Percentiles rank a stretch among this genome's conserved stretches.
Evolutionary conservation across 768 basidiomycete species (phyloP).

Genomic region (Chalciporus chontae): DNA sequence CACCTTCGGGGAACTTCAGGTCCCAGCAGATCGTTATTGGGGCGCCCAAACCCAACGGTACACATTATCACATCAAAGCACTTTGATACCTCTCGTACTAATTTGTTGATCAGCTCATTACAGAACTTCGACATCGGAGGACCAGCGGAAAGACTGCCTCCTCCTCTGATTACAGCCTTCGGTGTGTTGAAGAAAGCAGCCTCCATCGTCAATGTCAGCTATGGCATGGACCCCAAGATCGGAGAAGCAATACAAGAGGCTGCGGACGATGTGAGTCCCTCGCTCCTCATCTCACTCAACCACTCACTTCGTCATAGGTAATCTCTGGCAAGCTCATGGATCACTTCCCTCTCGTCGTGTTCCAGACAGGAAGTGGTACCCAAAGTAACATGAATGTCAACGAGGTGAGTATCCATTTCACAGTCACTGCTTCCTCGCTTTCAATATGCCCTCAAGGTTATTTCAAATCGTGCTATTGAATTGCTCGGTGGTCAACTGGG

Average conservation of each 20-base stretch:
- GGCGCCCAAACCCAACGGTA: conserved; percentile 97
- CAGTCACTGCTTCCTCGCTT: neutral
- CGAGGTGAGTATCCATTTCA: conserved; percentile 53
- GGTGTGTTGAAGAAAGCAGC: conserved; percentile 98
- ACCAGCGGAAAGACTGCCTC: conserved; percentile 86
- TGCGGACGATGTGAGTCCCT: conserved; percentile 77
- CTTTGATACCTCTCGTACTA: too few relatives aligned
- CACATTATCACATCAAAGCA: conserved; percentile 5
- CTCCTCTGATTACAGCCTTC: conserved; percentile 96
- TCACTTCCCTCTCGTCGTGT: conserved; percentile 97
- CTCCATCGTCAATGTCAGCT: conserved; percentile 80
- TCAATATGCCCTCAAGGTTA: conserved; percentile 56
- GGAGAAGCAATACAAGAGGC: conserved; percentile 88
- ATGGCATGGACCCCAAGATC: conserved; percentile 88
- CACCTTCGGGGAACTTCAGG: conserved; percentile 93
- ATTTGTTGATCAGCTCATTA: conserved; percentile 55
- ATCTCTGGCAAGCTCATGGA: conserved; percentile 93
- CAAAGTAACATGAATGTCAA: conserved; percentile 99
- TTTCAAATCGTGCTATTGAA: conserved; percentile 98
- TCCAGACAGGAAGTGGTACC: conserved; percentile 98
- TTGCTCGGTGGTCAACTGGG: conserved; percentile 92
- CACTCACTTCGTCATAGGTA: conserved; percentile 51
- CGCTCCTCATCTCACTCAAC: neutral
- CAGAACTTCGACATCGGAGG: conserved; percentile 99
- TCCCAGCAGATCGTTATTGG: conserved; percentile 89